These are phyloP conservation scores for Ustilago bromivora DNA, from an alignment of 1,284 basidiomycete species.

Conservation along the genomic window DNA sequence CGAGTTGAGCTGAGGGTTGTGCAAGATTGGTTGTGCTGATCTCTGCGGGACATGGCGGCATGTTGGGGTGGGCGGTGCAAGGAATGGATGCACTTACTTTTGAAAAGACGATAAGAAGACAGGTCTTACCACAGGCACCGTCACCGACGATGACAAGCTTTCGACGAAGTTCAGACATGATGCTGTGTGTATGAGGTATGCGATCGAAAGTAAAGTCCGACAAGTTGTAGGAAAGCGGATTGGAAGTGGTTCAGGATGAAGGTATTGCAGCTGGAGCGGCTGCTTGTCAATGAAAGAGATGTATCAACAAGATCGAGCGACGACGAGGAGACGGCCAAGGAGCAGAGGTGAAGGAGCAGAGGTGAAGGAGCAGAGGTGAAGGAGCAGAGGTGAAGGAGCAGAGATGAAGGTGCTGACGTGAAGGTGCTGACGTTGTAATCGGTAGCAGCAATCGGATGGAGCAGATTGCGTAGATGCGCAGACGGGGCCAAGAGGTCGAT, in stretches of 20 bases:
- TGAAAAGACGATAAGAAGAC: constrained; percentile 84
- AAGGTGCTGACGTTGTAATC: neutral
- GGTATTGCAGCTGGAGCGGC: neutral
- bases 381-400: no score
- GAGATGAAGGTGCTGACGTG: no score
- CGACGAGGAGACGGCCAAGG: neutral
- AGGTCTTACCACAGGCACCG: constrained; percentile 82
- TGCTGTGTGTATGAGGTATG: constrained; percentile 14
- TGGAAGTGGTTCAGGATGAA: neutral
- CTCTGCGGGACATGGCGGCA: neutral
- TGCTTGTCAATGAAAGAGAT: neutral
- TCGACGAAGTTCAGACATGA: constrained; percentile 65
- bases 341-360: neutral
- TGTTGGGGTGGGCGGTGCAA: neutral
- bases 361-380: neutral
- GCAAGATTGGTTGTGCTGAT: neutral
- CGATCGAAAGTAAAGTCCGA: neutral
- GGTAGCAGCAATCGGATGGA: constrained; percentile 5
- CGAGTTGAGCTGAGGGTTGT: neutral
- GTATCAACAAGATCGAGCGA: neutral
- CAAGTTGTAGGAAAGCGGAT: neutral
- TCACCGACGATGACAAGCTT: constrained; percentile 69
- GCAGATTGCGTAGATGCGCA: constrained; percentile 6
- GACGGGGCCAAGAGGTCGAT: neutral
- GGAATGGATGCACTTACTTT: constrained; percentile 71